These are phyloP conservation scores for Wickerhamomyces mucosus DNA, from an alignment of 805 yeast genomes.

Conservation along the genomic window DNA sequence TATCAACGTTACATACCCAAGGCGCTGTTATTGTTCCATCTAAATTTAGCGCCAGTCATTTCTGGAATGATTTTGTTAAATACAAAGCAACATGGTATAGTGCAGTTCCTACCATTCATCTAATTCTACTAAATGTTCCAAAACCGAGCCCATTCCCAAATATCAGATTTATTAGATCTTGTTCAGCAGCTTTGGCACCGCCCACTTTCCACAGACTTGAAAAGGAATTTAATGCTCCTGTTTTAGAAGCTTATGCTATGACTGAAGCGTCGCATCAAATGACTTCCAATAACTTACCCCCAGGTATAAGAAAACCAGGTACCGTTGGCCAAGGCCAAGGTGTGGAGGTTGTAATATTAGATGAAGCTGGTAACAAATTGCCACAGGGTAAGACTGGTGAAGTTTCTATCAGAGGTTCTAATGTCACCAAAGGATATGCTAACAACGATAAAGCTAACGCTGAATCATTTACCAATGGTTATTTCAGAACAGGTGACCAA, in stretches of 20 bases:
- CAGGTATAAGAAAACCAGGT: slow-evolving; percentile 56
- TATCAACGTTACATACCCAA: slow-evolving; percentile 51
- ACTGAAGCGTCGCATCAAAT: slow-evolving; percentile 78
- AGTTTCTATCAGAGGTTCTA: slow-evolving; percentile 55
- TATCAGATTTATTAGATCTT: slow-evolving; percentile 60
- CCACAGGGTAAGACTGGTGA: slow-evolving; percentile 55
- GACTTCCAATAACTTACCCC: slow-evolving; percentile 65
- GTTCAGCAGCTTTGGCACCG: slow-evolving; percentile 66
- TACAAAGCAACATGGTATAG: slow-evolving; percentile 60
- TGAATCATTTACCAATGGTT: slow-evolving; percentile 51
- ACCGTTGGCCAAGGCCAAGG: slow-evolving; percentile 71
- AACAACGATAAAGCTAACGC: slow-evolving; percentile 64
- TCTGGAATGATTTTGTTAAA: slow-evolving; percentile 48
- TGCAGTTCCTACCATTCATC: slow-evolving; percentile 71
- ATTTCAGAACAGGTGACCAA: slow-evolving; percentile 75
- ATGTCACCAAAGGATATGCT: slow-evolving; percentile 64
- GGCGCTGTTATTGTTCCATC: slow-evolving; percentile 57
- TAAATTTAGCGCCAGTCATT: slow-evolving; percentile 47
- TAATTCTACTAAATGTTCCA: slow-evolving; percentile 45
- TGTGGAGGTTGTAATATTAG: slow-evolving; percentile 50
- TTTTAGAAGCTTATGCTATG: slow-evolving; percentile 72
- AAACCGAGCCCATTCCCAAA: slow-evolving; percentile 42
- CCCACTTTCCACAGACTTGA: slow-evolving; percentile 51
- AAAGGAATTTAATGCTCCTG: slow-evolving; percentile 51
- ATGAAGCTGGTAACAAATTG: slow-evolving; percentile 36